These are phyloP conservation scores for Russula compacta DNA, from an alignment of 768 basidiomycete species.

Conservation along the genomic window DNA sequence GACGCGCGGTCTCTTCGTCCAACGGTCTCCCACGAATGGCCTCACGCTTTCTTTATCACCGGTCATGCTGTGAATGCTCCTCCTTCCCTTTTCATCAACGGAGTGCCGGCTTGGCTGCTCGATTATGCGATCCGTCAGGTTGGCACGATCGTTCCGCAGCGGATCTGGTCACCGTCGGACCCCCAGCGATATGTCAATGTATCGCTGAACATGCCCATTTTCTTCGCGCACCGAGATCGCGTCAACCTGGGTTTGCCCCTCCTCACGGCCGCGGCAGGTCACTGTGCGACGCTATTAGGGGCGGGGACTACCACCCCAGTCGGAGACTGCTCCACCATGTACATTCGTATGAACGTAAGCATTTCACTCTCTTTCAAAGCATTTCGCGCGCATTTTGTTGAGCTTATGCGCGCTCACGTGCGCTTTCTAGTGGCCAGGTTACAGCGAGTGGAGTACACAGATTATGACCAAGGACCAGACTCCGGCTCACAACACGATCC, in stretches of 20 bases:
- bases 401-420: background rate
- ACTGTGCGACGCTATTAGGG: background rate
- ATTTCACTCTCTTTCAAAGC: too few relatives aligned
- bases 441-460: background rate
- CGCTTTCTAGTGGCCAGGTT: conserved; percentile 10
- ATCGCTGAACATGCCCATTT: conserved; percentile 3
- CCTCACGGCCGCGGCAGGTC: background rate
- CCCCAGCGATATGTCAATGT: background rate
- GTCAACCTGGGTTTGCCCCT: background rate
- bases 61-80: background rate
- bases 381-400: too few relatives aligned
- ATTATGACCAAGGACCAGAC: conserved; percentile 11
- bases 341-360: conserved; percentile 8
- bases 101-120: background rate
- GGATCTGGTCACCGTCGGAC: background rate
- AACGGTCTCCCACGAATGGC: background rate
- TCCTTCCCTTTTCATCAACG: background rate
- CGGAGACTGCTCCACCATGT: background rate
- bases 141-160: conserved; percentile 8
- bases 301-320: background rate
- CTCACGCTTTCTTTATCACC: conserved; percentile 1
- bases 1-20: background rate
- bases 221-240: background rate
- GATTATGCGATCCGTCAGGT: background rate
- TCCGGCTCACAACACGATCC: background rate